phyloP scores from a whole-genome alignment of 805 yeast species.

The Kodamaea jinghongensis region DNA sequence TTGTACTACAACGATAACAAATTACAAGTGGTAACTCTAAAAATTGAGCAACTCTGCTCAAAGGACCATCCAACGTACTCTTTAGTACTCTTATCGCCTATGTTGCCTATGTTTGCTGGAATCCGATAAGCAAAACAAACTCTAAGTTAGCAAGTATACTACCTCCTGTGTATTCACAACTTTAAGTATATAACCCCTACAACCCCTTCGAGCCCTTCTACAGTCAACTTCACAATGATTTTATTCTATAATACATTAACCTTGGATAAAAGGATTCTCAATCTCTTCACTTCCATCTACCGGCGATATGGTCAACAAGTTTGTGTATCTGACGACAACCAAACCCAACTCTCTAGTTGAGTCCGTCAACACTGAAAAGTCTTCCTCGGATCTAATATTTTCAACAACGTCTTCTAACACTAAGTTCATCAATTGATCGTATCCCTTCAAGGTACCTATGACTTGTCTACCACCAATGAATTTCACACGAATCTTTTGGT shows the following conservation, averaged over 20 bases:
- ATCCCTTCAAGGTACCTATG: conserved; percentile 80
- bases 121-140: too few relatives aligned
- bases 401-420: conserved; percentile 74
- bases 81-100: too few relatives aligned
- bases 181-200: too few relatives aligned
- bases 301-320: conserved; percentile 71
- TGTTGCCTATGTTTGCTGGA: too few relatives aligned
- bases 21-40: too few relatives aligned
- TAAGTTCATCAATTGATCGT: conserved; percentile 75
- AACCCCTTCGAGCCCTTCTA: too few relatives aligned
- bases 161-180: too few relatives aligned
- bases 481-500: conserved; percentile 69
- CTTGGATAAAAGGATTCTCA: conserved; percentile 59
- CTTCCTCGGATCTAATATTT: conserved; percentile 57
- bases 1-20: too few relatives aligned
- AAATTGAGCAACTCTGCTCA: too few relatives aligned
- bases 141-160: too few relatives aligned
- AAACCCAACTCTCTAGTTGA: conserved; percentile 68
- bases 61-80: too few relatives aligned
- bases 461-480: conserved; percentile 84
- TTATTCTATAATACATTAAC: conserved; percentile 6
- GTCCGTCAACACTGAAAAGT: conserved; percentile 50
- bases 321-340: conserved; percentile 85
- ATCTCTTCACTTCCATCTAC: conserved; percentile 68
- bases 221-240: neutral